Evolutionary conservation across 345 rosid species (phyloP).

Genomic region (Populus simonii): DNA sequence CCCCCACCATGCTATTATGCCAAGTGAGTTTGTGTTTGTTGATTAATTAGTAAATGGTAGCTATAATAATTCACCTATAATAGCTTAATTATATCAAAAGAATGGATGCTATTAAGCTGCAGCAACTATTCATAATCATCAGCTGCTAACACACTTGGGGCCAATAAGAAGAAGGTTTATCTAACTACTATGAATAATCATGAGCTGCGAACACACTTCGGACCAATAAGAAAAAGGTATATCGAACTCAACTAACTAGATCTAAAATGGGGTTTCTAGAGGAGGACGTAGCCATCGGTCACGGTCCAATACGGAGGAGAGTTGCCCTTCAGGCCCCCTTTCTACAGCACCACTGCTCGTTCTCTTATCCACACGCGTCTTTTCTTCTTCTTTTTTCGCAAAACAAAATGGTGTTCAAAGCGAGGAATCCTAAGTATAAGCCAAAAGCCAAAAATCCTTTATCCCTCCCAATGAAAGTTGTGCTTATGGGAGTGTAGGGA

Average conservation of each 20-base stretch:
- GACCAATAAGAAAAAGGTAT: background rate
- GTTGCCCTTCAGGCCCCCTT: background rate
- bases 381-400: background rate
- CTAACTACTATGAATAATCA: background rate
- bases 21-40: slow-evolving; percentile 15
- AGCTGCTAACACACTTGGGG: background rate
- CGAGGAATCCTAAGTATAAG: slow-evolving; percentile 59
- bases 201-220: background rate
- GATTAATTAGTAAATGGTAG: slow-evolving; percentile 1
- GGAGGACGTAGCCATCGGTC: slow-evolving; percentile 12
- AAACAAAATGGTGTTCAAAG: slow-evolving; percentile 32
- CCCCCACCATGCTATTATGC: slow-evolving; percentile 13
- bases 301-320: background rate
- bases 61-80: slow-evolving; percentile 32
- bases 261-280: background rate
- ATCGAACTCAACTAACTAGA: background rate
- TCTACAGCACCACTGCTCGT: background rate
- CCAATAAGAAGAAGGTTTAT: background rate
- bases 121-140: background rate
- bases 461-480: slow-evolving; percentile 20
- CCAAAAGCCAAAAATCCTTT: slow-evolving; percentile 48
- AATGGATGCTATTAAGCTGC: background rate
- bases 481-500: slow-evolving; percentile 24
- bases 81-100: background rate
- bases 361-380: slow-evolving; percentile 12